Evolutionary conservation across 345 rosid genomes (phyloP).

Genomic region (Ceriops tagal): DNA sequence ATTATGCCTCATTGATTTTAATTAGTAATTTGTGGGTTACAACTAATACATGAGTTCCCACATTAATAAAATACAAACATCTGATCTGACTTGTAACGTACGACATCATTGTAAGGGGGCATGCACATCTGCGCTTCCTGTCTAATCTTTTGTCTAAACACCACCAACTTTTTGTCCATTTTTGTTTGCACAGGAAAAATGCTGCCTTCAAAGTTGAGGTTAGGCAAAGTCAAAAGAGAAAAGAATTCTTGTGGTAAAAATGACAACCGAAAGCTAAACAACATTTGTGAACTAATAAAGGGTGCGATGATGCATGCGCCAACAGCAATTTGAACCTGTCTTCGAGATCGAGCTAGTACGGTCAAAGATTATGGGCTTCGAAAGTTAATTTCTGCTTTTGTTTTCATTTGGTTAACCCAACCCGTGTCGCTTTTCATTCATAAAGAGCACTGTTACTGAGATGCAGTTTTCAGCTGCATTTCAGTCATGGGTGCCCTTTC

Average conservation of each 20-base stretch:
- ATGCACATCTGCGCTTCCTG: not conserved
- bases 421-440: too few relatives aligned
- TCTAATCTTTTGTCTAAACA: not conserved
- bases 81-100: too few relatives aligned
- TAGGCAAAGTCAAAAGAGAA: not conserved
- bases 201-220: slow-evolving; percentile 1
- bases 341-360: not conserved
- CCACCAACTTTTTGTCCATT: not conserved
- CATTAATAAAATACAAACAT: too few relatives aligned
- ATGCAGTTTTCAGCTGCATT: too few relatives aligned
- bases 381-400: slow-evolving; percentile 21
- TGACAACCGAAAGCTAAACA: not conserved
- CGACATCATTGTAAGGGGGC: too few relatives aligned
- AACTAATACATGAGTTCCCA: too few relatives aligned
- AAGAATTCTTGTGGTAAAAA: not conserved
- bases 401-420: not conserved
- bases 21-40: too few relatives aligned
- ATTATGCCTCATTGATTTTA: too few relatives aligned
- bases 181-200: not conserved
- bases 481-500: too few relatives aligned
- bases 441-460: too few relatives aligned
- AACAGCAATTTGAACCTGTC: too few relatives aligned
- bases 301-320: too few relatives aligned
- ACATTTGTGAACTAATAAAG: not conserved
- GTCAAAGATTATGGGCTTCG: slow-evolving; percentile 38